Evolutionary conservation across 2,329 filamentous ascomycete species (phyloP), one percentile per base, ranked within the genome.

Genomic region (Sporothrix euskadiensis): DNA sequence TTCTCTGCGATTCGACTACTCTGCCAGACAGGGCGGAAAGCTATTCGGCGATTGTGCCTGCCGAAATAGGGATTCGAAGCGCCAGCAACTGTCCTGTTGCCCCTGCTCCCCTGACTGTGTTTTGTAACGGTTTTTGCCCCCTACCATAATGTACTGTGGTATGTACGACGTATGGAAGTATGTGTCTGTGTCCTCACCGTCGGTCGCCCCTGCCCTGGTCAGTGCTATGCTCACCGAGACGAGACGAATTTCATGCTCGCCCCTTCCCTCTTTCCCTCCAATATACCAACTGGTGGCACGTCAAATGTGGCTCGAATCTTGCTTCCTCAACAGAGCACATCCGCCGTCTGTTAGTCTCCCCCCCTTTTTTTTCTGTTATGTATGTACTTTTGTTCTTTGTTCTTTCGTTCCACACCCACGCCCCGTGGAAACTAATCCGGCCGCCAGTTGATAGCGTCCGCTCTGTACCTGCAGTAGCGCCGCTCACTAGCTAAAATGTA

Each of bases 391-490:
- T 49, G 57, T n/a, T 61, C 30, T 47, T 5, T 30, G 41, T n/a
- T 19, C 22, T 32, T 49, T 49, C 26, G 57, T 61, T 22, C 57
- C 57, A 61, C 10, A n/a, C 3, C 61, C 39, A 26, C n/a, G 9
- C 61, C 61, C 47, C 26, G 19, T 56, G 66, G 66, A 69, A 35
- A 14, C 22, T 12, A 9, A 35, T 49, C 30, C 66, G 66, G 66
- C 66, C 65, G 30, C 65, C 66, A 69, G 19, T 30, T 69, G 47
- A 54, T 69, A 69, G 66, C 47, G 66, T 39, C 66, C 47, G 66
- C 10, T 54, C 10, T 54, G 66, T 69, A 26, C 66, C 44, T 54
- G 66, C 66, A 52, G 47, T 69, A 69, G 66, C 66, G 66, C 66
- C 44, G 47, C 47, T 69, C 47, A 47, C 30, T 52, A 68, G 35